Evolutionary conservation across 139 green algal species (phyloP), one percentile per base, ranked within the genome.

Genomic region (Limnomonas spitsbergensis): DNA sequence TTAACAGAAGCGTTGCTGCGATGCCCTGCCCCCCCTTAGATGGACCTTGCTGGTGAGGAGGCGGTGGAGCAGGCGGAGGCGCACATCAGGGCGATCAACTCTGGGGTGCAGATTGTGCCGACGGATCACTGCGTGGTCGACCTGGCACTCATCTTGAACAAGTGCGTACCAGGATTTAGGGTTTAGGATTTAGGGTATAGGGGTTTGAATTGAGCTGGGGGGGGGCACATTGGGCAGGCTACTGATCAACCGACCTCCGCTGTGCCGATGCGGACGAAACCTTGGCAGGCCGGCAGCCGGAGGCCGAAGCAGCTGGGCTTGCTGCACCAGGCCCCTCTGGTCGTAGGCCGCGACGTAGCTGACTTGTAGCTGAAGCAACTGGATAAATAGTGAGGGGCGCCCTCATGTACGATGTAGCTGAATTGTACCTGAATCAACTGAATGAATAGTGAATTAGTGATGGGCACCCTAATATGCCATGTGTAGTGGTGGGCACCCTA

Each of bases 61-160:
- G 82, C 90, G 32, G 53, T 93, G 40, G 37, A 32, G 4, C 73
- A 66, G 2, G 81, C 90, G 0, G 77, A 91, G 73, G 69, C 66
- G 0, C 38, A 78, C 56, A 86, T 97, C 34, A 69, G 69, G 0
- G 72, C 53, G 29, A 91, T 97, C 56, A 97, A 97, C 78, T 77
- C 81, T 24, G 81, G 76, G 9, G 93, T 88, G 3, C 36, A 69
- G 26, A 83, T 96, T n/a, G 61, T 93, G 0, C 81, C 72, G 56
- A 94, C 89, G 7, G 77, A 78, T 9, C 81, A 78, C 29, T 91
- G 86, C 85, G 38, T 66, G 0, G 85, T 97, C n/a, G 86, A 95
- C 78, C 68, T 94, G 29, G 66, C 34, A 1, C 37, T 42, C 1
- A 78, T 97, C 24, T 85, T 97, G 3, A 88, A 94, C 80, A 82